Evolutionary conservation across 2,329 filamentous ascomycete species (phyloP), one percentile per base, ranked within the genome.

Genomic region (Pseudogymnoascus verrucosus): DNA sequence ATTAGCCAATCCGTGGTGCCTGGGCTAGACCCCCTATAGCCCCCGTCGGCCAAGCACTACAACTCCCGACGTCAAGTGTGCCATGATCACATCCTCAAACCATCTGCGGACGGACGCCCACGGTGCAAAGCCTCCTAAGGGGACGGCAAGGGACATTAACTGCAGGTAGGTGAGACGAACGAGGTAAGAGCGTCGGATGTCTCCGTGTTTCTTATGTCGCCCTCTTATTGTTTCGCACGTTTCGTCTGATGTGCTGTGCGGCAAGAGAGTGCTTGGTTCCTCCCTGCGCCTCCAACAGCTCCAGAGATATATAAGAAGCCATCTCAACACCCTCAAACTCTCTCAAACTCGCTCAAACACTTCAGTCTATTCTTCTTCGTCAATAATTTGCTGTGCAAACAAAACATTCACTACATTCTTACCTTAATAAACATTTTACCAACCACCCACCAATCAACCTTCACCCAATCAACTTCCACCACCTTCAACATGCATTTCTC

Each of bases 321-420:
- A 16, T 28, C 21, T 28, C 44, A 51, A 14, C 44, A 28, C 23
- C 7, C 44, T 28, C 23, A 51, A 51, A 51, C 44, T 28, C 28
- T 31, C 28, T 31, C 28, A 31, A 31, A 31, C 28, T 31, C 28
- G 8, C 28, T 31, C 28, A 31, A 31, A 31, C 28, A 31, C 23
- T 6, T 51, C 44, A 51, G n/a, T 51, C 44, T 51, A 23, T 10
- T 28, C 44, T 51, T 16, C 44, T 28, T 51, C 44, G 44, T 28
- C 44, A 6, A 51, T 51, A 51, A 51, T 51, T 51, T 51, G 44
- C 44, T 51, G 44, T 51, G 44, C 44, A 51, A 51, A 51, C 44
- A 28, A 51, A 51, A 51, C 44, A 51, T 51, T 51, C 23, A n/a
- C 44, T 51, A 51, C 23, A 28, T 28, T 51, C 23, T 51, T 11